A percentile compares a stretch with the other conserved stretches of the same genome.
Conservation (phyloP, 768 basidiomycete species). For the Tremella fuciformis region DNA sequence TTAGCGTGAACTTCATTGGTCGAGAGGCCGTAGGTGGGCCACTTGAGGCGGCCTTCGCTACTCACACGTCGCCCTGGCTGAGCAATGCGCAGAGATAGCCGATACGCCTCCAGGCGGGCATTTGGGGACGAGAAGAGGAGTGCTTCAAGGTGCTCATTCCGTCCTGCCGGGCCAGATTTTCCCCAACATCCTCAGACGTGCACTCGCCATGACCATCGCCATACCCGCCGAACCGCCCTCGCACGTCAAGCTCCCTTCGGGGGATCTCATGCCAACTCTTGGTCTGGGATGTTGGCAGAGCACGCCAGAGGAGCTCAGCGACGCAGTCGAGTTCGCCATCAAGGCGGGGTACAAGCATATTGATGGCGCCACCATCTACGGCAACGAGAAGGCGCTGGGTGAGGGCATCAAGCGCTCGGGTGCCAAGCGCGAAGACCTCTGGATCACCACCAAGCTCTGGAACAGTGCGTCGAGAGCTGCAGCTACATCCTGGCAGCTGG, state of each 20-base stretch:
- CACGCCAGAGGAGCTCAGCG: constrained; percentile 13
- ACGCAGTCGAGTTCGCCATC: constrained; percentile 18
- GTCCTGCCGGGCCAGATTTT: too few species aligned
- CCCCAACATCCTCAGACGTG: too few species aligned
- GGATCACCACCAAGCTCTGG: constrained; percentile 15
- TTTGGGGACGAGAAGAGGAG: too few species aligned
- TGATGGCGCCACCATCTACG: constrained; percentile 7
- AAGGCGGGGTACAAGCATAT: background rate
- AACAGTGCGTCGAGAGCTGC: constrained; percentile 6
- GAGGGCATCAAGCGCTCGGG: constrained; percentile 14
- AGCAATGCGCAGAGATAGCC: too few species aligned
- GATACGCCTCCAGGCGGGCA: too few species aligned
- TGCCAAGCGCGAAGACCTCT: constrained; percentile 10
- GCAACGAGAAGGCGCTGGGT: constrained; percentile 11
- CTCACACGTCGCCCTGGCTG: too few species aligned
- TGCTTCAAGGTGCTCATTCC: too few species aligned
- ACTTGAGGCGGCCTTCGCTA: too few species aligned
- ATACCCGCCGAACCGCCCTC: too few species aligned
- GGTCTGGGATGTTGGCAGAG: constrained; percentile 20
- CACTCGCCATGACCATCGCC: too few species aligned
- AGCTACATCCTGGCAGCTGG: background rate
- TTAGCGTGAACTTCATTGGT: too few species aligned
- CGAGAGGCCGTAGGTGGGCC: too few species aligned
- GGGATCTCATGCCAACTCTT: constrained; percentile 14
- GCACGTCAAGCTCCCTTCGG: constrained; percentile 15